Conservation (phyloP, 495 filamentous ascomycete species). For the Aspergillus taichungensis region DNA sequence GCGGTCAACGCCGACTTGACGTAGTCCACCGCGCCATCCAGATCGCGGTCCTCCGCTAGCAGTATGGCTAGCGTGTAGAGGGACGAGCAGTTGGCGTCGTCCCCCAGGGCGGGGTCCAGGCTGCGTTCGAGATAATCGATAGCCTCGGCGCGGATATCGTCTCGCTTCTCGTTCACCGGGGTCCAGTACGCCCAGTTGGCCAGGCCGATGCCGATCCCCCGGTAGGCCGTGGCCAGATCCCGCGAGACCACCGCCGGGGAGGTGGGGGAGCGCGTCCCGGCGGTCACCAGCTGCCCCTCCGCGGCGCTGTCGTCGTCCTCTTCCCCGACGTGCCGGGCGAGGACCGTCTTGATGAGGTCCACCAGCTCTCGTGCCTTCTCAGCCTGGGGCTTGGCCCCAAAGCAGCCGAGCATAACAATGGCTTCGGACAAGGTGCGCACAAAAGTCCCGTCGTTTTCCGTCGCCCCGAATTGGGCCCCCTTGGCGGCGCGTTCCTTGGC, state of each 20-base stretch:
- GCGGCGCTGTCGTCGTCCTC: slow-evolving; percentile 27
- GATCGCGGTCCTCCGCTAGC: slow-evolving; percentile 70
- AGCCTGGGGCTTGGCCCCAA: slow-evolving; percentile 62
- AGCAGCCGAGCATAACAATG: slow-evolving; percentile 70
- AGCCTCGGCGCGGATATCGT: slow-evolving; percentile 62
- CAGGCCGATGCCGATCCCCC: slow-evolving; percentile 72
- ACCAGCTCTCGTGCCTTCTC: slow-evolving; percentile 67
- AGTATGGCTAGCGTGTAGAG: slow-evolving; percentile 72
- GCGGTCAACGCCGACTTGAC: slow-evolving; percentile 55
- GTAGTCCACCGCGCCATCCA: slow-evolving; percentile 66
- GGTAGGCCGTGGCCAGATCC: slow-evolving; percentile 59
- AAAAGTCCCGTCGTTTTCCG: slow-evolving; percentile 69
- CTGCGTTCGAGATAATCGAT: slow-evolving; percentile 64
- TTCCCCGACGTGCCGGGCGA: slow-evolving; percentile 37
- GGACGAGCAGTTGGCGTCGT: slow-evolving; percentile 55
- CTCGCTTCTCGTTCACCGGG: slow-evolving; percentile 56
- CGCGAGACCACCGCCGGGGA: slow-evolving; percentile 38
- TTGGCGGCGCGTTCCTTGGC: slow-evolving; percentile 75
- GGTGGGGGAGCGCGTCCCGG: slow-evolving; percentile 11
- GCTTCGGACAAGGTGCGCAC: slow-evolving; percentile 69
- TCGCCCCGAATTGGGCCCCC: slow-evolving; percentile 61
- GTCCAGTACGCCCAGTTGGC: slow-evolving; percentile 81
- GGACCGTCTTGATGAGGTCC: slow-evolving; percentile 55
- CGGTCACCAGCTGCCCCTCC: slow-evolving; percentile 14
- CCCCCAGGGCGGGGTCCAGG: slow-evolving; percentile 52